Conservation (phyloP, 768 basidiomycete genomes). For the Jaapia argillacea region DNA sequence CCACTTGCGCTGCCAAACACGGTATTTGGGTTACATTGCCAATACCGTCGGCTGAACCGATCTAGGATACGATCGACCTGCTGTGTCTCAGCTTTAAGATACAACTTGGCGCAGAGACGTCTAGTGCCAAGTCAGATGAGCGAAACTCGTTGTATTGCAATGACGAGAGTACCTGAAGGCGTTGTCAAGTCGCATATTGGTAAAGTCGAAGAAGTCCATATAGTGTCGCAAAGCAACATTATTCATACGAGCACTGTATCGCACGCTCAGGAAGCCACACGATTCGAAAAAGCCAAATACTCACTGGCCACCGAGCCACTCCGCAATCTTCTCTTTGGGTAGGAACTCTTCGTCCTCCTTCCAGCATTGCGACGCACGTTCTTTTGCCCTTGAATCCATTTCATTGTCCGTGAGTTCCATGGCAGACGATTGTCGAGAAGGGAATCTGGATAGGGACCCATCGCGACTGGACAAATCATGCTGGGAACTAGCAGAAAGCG, state of each 20-base stretch:
- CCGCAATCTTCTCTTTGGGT: slow-evolving; percentile 86
- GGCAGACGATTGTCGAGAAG: slow-evolving; percentile 29
- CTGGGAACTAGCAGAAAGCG: slow-evolving; percentile 30
- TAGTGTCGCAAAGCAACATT: slow-evolving; percentile 69
- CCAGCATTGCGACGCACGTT: slow-evolving; percentile 73
- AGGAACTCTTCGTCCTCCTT: slow-evolving; percentile 80
- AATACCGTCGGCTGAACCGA: slow-evolving; percentile 84
- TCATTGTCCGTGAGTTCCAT: slow-evolving; percentile 43
- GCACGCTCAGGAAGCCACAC: slow-evolving; percentile 1
- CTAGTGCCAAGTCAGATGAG: slow-evolving; percentile 29
- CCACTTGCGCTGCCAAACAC: slow-evolving; percentile 81
- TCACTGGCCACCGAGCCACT: slow-evolving; percentile 90
- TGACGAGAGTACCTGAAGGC: slow-evolving; percentile 65
- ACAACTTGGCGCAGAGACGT: slow-evolving; percentile 84
- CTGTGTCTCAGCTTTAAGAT: slow-evolving; percentile 92
- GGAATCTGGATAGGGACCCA: slow-evolving; percentile 31
- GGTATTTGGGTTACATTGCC: slow-evolving; percentile 77
- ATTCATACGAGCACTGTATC: slow-evolving; percentile 62
- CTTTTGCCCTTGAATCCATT: slow-evolving; percentile 54
- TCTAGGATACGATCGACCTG: slow-evolving; percentile 96
- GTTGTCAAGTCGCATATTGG: no score
- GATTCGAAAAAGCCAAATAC: slow-evolving; percentile 24
- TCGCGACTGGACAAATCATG: slow-evolving; percentile 50
- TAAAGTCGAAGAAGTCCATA: slow-evolving; percentile 85
- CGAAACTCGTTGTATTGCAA: no score